Evolutionary conservation across 108 stramenopile species (phyloP), one percentile per base, ranked within the genome.

Genomic region (Asterionellopsis glacialis): DNA sequence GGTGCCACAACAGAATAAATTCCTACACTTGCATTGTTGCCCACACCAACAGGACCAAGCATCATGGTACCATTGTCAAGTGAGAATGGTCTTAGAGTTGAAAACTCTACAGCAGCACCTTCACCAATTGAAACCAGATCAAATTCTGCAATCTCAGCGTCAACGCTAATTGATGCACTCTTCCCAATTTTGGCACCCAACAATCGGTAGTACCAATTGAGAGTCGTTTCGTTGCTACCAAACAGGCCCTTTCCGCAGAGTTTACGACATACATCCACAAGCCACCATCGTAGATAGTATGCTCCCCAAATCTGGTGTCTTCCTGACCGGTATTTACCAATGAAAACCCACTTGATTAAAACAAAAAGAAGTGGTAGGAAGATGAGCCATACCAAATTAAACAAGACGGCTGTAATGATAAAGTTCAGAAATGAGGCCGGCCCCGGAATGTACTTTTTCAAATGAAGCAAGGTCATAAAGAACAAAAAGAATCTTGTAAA

Each of bases 241-340:
- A 64, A 84, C 0, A 77, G 19, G 12, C 83, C 83, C 23, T 62
- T 53, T 21, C 79, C 79, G 63, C 73, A 49, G 14, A 84, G 53
- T 55, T 71, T 75, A 11, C 71, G 55, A 26, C 70, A 65, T n/a
- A 75, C 51, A 57, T 82, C 79, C 0, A 79, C 74, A 58, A 79
- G 61, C 84, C 84, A 86, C 84, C 84, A 86, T 23, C 84, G 65
- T 28, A 86, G 55, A 59, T 86, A 86, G 55, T 80, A 73, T 11
- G 55, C 47, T 12, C 77, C 64, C 74, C 76, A 82, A 33, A 79
- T 51, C 1, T 75, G 64, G 55, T 81, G 76, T 25, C 81, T 53
- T 0, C 84, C 84, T 25, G 50, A 40, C 40, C 56, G 66, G 61
- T 82, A 86, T 51, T 50, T 61, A 21, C 84, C 84, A 58, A 86